A percentile compares a stretch with the other conserved stretches of the same genome.
Conservation (phyloP, 2,329 filamentous ascomycete species). For the Cadophora sp. region DNA sequence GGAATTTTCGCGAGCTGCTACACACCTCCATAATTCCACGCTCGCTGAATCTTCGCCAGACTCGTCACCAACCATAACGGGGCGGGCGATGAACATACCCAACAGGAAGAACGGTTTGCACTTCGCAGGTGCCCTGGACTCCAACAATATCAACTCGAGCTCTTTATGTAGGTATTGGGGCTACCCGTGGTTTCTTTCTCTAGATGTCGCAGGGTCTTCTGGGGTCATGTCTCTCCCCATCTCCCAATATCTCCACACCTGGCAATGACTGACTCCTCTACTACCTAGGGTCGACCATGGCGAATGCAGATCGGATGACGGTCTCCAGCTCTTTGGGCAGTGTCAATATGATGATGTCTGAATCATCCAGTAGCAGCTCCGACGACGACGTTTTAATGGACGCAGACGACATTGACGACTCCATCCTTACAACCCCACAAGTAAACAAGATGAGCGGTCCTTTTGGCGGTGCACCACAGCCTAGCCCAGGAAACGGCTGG, state of each 20-base stretch:
- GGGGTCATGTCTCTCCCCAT: not conserved
- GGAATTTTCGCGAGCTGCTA: conserved; percentile 92
- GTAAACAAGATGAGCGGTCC: conserved; percentile 64
- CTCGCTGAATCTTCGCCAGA: conserved; percentile 90
- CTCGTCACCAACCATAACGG: conserved; percentile 84
- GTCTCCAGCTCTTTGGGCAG: conserved; percentile 72
- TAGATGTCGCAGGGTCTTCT: not conserved
- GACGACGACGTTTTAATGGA: conserved; percentile 76
- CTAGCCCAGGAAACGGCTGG: conserved; percentile 67
- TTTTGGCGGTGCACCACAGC: conserved; percentile 48
- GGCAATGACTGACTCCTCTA: not conserved
- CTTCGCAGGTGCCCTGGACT: conserved; percentile 63
- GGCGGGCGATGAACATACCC: conserved; percentile 71
- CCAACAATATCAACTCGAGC: conserved; percentile 61
- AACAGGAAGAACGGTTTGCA: conserved; percentile 55
- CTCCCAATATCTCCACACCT: not conserved
- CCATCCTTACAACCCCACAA: conserved; percentile 84
- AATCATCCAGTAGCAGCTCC: conserved; percentile 76
- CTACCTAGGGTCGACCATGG: conserved; percentile 63
- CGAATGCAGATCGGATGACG: conserved; percentile 71
- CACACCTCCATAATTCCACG: conserved; percentile 93
- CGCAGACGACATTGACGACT: conserved; percentile 76
- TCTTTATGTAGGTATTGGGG: conserved; percentile 60
- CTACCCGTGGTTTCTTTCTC: not conserved
- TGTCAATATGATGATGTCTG: conserved; percentile 74